phyloP scores from a whole-genome alignment of 176 grass and related monocot genomes.

The bread wheat (Triticum aestivum) region IWGSC_CS_RefSeq_v2.1 NC_057797.1:77664746-77665245 shows the following conservation, averaged over 20 bases:
- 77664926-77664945: not conserved
- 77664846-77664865: not conserved
- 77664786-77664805: not conserved
- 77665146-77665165: too few relatives aligned
- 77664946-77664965: not conserved
- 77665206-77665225: too few relatives aligned
- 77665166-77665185: too few relatives aligned
- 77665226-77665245: too few relatives aligned
- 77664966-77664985: not conserved
- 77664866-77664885: not conserved
- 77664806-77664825: not conserved
- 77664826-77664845: not conserved
- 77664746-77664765: not conserved
- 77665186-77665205: too few relatives aligned
- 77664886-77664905: not conserved
- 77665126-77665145: too few relatives aligned
- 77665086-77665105: too few relatives aligned
- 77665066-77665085: not conserved
- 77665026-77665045: not conserved
- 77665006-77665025: not conserved
- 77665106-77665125: too few relatives aligned
- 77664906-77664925: not conserved
- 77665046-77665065: not conserved
- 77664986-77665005: not conserved
- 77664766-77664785: not conserved